Base-by-base conservation (phyloP, 169 alveolate species). In the Condylostoma magnum region DNA sequence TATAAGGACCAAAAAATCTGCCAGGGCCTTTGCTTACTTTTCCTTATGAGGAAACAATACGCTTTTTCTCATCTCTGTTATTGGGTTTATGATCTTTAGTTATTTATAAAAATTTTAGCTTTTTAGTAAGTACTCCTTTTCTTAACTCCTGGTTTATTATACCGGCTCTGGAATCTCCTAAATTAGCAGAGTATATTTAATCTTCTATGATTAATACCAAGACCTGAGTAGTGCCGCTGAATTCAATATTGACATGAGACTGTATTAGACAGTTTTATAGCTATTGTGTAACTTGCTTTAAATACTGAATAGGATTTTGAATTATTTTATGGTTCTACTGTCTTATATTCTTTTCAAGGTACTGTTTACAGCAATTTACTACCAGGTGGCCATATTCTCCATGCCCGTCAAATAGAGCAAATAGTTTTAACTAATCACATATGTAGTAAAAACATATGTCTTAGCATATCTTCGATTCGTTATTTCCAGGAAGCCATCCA, bases 131-230 rank as follows among this genome's bases (percentile, higher is more conserved):
- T 18, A 25, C 22, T 54, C 38, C 20, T 25, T 43, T 63, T 58
- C 10, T 34, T 37, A 33, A 31, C 6, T 52, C 37, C 46, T 67
- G 50, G 27, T 79, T 77, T 10, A 90, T 93, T 6, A 87, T 51
- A 36, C 84, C 80, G 0, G 96, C 96, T 34, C 94, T 56, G 12
- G 91, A 73, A 78, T 91, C 96, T 22, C 96, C 96, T 30, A 88
- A 87, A 77, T 88, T 86, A 15, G 94, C 90, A 54, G 80, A 72
- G 28, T 56, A 69, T 48, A 85, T 15, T 57, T 53, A 71, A 15
- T 53, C 66, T 3, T 76, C 79, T 18, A 57, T 68, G 30, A 79
- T 57, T 30, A 72, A 67, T 15, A 77, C 76, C 43, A 73, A 50
- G 33, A 80, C 82, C 20, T 76, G 67, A 12, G 92, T 78, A 28